A percentile compares a stretch with the other conserved stretches of the same genome.
These are phyloP conservation scores for Paraphoma chrysanthemicola DNA, from an alignment of 2,329 filamentous ascomycete genomes.

Conservation along the genomic window DNA sequence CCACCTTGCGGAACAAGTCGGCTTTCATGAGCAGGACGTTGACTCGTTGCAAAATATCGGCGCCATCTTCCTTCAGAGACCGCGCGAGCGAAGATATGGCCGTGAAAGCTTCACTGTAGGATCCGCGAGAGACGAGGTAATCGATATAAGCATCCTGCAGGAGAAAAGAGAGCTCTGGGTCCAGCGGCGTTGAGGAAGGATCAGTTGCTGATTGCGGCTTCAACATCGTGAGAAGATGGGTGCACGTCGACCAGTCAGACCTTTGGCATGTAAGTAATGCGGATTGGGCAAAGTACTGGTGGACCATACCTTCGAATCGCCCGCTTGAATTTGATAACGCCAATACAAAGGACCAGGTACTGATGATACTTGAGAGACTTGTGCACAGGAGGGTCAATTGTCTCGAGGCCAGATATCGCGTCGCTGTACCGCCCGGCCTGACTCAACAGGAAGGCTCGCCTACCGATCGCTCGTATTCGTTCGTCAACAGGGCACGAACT, in stretches of 20 bases:
- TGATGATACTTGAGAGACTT: conserved; percentile 81
- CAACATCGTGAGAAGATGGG: conserved; percentile 65
- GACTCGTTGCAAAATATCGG: conserved; percentile 72
- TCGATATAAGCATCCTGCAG: conserved; percentile 68
- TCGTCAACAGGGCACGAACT: conserved; percentile 75
- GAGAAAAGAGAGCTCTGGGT: conserved; percentile 66
- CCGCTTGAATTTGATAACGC: conserved; percentile 69
- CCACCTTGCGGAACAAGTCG: conserved; percentile 70
- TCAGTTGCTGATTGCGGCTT: conserved; percentile 55
- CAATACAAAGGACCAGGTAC: conserved; percentile 72
- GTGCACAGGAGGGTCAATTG: conserved; percentile 66
- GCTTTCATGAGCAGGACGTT: conserved; percentile 77
- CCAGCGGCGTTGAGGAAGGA: conserved; percentile 51
- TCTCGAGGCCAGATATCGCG: conserved; percentile 67
- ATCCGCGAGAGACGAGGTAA: conserved; percentile 60
- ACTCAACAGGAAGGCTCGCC: conserved; percentile 70
- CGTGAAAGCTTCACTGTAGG: conserved; percentile 61
- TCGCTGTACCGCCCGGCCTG: conserved; percentile 74
- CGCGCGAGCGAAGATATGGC: conserved; percentile 61
- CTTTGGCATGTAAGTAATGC: conserved; percentile 39
- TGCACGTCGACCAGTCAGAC: conserved; percentile 63
- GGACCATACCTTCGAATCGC: conserved; percentile 61
- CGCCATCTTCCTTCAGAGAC: conserved; percentile 60
- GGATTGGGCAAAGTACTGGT: conserved; percentile 14
- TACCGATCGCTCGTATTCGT: conserved; percentile 74